phyloP scores from a whole-genome alignment of 2,329 filamentous ascomycete genomes.

The Epichloe bromicola region DNA sequence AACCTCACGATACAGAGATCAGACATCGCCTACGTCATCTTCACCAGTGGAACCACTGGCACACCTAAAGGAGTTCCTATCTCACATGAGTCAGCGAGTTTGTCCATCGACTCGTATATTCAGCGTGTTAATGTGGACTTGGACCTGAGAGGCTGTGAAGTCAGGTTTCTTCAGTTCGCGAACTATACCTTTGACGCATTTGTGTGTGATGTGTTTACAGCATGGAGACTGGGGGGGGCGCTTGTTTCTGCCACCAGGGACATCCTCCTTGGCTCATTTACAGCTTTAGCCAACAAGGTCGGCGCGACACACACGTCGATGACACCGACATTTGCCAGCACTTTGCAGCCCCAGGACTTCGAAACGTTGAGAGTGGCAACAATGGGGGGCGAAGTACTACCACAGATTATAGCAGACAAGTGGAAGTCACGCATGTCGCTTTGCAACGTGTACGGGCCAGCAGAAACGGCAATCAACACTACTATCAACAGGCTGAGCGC shows the following conservation, averaged over 20 bases:
- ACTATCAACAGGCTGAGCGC: constrained; percentile 13
- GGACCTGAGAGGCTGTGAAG: constrained; percentile 7
- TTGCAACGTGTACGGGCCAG: constrained; percentile 16
- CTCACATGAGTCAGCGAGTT: constrained; percentile 20
- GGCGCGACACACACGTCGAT: constrained; percentile 45
- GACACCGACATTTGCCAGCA: constrained; percentile 47
- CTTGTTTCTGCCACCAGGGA: constrained; percentile 46
- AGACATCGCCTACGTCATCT: constrained; percentile 24
- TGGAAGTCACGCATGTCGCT: constrained; percentile 26
- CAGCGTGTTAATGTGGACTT: neutral
- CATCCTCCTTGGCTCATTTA: constrained; percentile 40
- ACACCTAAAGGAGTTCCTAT: constrained; percentile 26
- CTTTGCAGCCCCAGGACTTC: constrained; percentile 30
- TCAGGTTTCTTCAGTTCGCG: constrained; percentile 24
- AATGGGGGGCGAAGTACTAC: constrained; percentile 48
- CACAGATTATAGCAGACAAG: constrained; percentile 38
- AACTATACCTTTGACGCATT: constrained; percentile 27
- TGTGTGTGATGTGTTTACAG: constrained; percentile 52
- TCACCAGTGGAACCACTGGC: constrained; percentile 16
- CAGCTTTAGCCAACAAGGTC: constrained; percentile 34
- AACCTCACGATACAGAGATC: constrained; percentile 7
- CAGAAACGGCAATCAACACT: constrained; percentile 15
- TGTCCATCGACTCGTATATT: constrained; percentile 9
- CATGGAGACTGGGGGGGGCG: constrained; percentile 46
- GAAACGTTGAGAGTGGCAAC: constrained; percentile 41